Conservation (phyloP, 441 rosid genomes). For the Lepidium campestre region DNA sequence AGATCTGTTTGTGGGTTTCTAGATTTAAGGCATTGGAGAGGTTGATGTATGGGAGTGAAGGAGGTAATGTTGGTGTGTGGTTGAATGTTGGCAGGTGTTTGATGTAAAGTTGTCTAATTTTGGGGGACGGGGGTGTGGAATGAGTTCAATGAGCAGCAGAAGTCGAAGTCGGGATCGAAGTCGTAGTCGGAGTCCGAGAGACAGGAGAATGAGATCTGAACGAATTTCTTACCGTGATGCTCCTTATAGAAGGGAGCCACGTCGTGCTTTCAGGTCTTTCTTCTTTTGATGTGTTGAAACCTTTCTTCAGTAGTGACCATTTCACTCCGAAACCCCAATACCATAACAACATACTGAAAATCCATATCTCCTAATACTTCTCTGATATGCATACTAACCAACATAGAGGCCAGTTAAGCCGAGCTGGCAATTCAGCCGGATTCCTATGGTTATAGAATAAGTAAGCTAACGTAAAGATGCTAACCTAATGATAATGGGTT, state of each 20-base stretch:
- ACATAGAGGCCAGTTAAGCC: not conserved
- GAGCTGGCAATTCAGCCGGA: not conserved
- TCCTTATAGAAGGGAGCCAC: constrained; percentile 66
- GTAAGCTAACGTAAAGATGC: not conserved
- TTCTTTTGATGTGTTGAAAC: not conserved
- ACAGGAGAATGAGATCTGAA: constrained; percentile 78
- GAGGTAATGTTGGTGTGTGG: constrained; percentile 28
- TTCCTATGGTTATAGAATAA: not conserved
- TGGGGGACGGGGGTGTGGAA: constrained; percentile 20
- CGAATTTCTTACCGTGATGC: constrained; percentile 80
- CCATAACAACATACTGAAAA: not conserved
- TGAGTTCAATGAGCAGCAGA: constrained; percentile 60
- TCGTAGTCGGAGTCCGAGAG: constrained; percentile 80
- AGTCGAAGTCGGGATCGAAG: constrained; percentile 31
- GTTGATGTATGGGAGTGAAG: constrained; percentile 17
- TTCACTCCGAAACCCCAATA: not conserved
- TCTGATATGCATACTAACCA: not conserved
- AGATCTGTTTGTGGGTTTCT: constrained; percentile 3
- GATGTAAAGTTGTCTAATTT: not conserved
- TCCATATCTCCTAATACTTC: not conserved
- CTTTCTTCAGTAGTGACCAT: not conserved
- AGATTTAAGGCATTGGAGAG: not conserved
- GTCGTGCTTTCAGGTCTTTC: constrained; percentile 70
- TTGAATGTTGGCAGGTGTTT: constrained; percentile 29
- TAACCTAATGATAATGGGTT: not conserved